Base-by-base conservation (phyloP, 768 basidiomycete species). In the Podaxis sp. region DNA sequence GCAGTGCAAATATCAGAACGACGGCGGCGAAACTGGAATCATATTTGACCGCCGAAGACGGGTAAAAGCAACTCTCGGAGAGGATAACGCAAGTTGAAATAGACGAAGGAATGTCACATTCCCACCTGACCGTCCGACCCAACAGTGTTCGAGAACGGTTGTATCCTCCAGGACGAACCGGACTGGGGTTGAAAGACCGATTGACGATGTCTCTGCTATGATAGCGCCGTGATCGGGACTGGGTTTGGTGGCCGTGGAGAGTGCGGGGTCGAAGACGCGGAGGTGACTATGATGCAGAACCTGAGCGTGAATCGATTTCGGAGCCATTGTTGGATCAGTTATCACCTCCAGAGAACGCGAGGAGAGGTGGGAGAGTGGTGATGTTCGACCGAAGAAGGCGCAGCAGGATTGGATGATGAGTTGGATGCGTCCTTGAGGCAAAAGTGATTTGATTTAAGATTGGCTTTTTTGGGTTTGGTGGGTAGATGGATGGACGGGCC, bases 391-490 rank as follows among this genome's bases (percentile, higher is more conserved):
- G 26, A 80, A 72, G 63, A 86, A 85, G 73, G 89, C 85, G 0
- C 86, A 87, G 70, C 84, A 89, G 74, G 90, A 93, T 77, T 95
- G 40, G 92, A 95, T 66, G 90, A 88, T 54, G 92, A 95, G 69
- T 77, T 94, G 52, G 92, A 94, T 36, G 87, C 88, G 17, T 93
- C 93, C 73, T 72, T 91, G 66, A 85, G 84, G n/a, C 57, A 51
- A 36, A 40, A 26, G 7, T 61, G 28, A 62, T 44, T 4, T 11
- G 33, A 19, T 19, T 39, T n/a, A 3, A 2, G n/a, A 17, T 54
- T 39, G 8, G 15, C 38, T 55, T 15, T 36, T 38, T 3, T 15
- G 22, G 22, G n/a, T 22, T n/a, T 6, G 4, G 1, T 1, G 15
- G 42, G 42, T 15, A 13, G 13, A 44, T 13, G 3, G 5, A n/a